phyloP scores from a whole-genome alignment of 176 grass and related monocot species.

The Guadua angustifolia region DNA sequence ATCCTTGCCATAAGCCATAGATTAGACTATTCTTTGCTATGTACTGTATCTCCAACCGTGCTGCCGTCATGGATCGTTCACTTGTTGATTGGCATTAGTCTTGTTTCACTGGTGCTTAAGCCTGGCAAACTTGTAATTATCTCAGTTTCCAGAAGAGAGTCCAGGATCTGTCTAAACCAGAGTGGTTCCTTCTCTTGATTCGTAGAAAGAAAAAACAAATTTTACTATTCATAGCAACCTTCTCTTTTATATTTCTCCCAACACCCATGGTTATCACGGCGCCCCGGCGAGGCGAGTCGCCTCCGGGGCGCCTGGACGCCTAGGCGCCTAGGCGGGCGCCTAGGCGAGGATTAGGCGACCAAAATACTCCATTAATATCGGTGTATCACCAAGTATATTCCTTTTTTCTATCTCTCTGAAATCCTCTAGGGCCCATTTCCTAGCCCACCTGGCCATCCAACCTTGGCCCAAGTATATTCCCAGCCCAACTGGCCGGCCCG shows the following conservation, averaged over 20 bases:
- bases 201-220: not conserved
- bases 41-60: not conserved
- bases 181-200: not conserved
- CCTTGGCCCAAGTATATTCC: no score
- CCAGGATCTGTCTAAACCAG: not conserved
- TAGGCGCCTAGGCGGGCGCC: no score
- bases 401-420: no score
- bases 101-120: conserved; percentile 4
- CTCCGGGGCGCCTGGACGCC: no score
- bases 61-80: not conserved
- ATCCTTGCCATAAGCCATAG: not conserved
- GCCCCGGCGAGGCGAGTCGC: no score
- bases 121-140: not conserved
- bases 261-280: not conserved
- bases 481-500: no score
- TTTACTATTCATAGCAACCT: not conserved
- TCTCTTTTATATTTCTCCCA: not conserved
- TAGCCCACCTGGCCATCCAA: no score
- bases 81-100: not conserved
- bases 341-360: no score
- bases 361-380: no score
- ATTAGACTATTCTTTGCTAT: not conserved
- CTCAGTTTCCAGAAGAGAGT: not conserved
- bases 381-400: no score
- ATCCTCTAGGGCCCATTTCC: no score